phyloP scores from a whole-genome alignment of 2,329 filamentous ascomycete genomes.

The Alternaria viburni region DNA sequence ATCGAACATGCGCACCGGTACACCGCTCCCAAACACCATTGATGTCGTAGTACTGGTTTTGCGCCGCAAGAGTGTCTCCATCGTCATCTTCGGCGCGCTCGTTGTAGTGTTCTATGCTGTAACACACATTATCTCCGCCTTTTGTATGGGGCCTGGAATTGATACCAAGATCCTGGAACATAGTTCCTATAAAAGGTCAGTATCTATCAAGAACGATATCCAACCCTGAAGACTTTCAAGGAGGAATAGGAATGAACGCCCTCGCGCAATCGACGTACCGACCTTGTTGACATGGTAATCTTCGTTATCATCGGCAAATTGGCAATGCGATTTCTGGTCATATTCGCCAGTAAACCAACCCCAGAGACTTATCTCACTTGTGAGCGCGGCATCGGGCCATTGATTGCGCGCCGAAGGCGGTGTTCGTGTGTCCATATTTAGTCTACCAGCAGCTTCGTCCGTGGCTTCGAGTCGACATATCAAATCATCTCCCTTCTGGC shows the following conservation, averaged over 20 bases:
- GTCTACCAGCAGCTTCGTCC: background rate
- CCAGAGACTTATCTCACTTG: background rate
- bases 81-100: background rate
- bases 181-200: background rate
- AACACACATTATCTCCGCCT: slow-evolving; percentile 12
- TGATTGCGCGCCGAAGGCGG: background rate
- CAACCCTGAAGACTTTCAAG: too few species aligned
- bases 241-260: too few species aligned
- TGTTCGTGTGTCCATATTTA: background rate
- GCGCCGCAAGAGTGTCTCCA: too few species aligned
- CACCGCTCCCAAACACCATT: too few species aligned
- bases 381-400: background rate
- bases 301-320: background rate
- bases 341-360: background rate
- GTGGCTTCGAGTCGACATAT: background rate
- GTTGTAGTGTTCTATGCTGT: slow-evolving; percentile 15
- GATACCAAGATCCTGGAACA: background rate
- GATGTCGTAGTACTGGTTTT: too few species aligned
- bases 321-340: background rate
- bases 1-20: slow-evolving; percentile 1
- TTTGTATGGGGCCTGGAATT: too few species aligned
- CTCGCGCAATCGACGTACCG: too few species aligned
- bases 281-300: too few species aligned
- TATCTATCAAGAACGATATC: too few species aligned
- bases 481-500: background rate